Conservation (phyloP, 192 early-diverging fungal genomes). For the Backusella circina region DNA sequence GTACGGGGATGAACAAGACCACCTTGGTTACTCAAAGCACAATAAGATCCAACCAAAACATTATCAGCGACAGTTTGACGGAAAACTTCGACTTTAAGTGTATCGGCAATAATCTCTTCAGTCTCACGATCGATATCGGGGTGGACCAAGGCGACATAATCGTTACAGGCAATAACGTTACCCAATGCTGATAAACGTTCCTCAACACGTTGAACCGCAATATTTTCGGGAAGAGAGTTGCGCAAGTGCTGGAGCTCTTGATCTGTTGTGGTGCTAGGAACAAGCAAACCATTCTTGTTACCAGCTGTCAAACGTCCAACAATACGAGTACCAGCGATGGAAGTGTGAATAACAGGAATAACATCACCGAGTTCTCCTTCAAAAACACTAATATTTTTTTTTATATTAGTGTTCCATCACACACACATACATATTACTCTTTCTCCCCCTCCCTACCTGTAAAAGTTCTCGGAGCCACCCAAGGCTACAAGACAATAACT, state of each 20-base stretch:
- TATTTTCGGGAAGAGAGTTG: constrained; percentile 91
- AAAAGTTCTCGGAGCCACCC: constrained; percentile 99
- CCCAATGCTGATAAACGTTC: constrained; percentile 96
- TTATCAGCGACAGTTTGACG: constrained; percentile 98
- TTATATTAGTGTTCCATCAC: not conserved
- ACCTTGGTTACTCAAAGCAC: constrained; percentile 95
- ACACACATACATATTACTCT: not conserved
- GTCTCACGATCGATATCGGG: constrained; percentile 98
- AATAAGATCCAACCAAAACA: constrained; percentile 94
- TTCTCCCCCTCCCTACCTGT: constrained; percentile 63
- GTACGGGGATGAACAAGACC: constrained; percentile 96
- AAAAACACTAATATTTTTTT: constrained; percentile 64
- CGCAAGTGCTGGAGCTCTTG: constrained; percentile 96
- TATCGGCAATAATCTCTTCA: constrained; percentile 98
- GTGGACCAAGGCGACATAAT: constrained; percentile 97
- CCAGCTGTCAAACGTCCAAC: constrained; percentile 92
- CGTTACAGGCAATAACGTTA: constrained; percentile 99
- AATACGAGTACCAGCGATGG: constrained; percentile 95
- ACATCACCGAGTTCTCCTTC: constrained; percentile 94
- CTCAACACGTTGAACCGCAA: constrained; percentile 95
- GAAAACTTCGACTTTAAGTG: constrained; percentile 97
- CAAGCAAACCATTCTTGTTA: constrained; percentile 91
- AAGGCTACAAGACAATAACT: constrained; percentile 96
- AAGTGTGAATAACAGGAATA: constrained; percentile 94
- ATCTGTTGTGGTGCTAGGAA: constrained; percentile 95